phyloP scores from a whole-genome alignment of 2,329 filamentous ascomycete species.

The Xylariales sp. region DNA sequence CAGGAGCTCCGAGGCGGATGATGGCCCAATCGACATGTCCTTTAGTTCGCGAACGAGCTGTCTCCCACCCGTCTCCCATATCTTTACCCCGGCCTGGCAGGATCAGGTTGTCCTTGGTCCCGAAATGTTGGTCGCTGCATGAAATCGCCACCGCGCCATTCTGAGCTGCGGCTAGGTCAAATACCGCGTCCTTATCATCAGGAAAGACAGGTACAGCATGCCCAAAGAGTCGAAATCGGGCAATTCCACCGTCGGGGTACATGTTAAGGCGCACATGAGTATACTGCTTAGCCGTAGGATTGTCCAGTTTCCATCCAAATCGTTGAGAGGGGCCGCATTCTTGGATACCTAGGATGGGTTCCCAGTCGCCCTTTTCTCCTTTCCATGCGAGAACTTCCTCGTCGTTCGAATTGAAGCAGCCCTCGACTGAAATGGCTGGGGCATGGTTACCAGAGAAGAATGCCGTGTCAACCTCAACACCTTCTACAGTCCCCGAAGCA shows the following conservation, averaged over 20 bases:
- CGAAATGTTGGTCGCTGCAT: slow-evolving; percentile 87
- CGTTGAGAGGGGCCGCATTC: slow-evolving; percentile 80
- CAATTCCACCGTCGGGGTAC: slow-evolving; percentile 88
- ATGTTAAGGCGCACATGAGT: slow-evolving; percentile 85
- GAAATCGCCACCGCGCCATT: slow-evolving; percentile 81
- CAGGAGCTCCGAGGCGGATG: slow-evolving; percentile 75
- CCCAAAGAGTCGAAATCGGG: slow-evolving; percentile 81
- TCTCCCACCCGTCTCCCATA: slow-evolving; percentile 93
- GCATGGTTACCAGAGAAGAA: slow-evolving; percentile 88
- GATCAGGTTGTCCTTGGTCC: slow-evolving; percentile 83
- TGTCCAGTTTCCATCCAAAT: slow-evolving; percentile 76
- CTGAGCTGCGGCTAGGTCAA: slow-evolving; percentile 81
- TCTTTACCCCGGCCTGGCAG: slow-evolving; percentile 81
- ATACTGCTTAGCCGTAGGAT: slow-evolving; percentile 72
- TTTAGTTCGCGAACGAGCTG: slow-evolving; percentile 76
- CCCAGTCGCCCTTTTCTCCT: slow-evolving; percentile 72
- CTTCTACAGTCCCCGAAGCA: slow-evolving; percentile 76
- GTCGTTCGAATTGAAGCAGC: slow-evolving; percentile 74
- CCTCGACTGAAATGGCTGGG: slow-evolving; percentile 81
- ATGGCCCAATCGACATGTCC: slow-evolving; percentile 85
- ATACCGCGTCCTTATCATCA: slow-evolving; percentile 69
- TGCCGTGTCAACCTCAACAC: slow-evolving; percentile 83
- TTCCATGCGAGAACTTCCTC: slow-evolving; percentile 73
- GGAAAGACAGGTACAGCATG: slow-evolving; percentile 82
- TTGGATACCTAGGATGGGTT: slow-evolving; percentile 75